Percentiles rank a stretch among this genome's conserved stretches.
phyloP scores from a whole-genome alignment of 192 early-diverging fungal species.

The Entomortierella beljakovae region DNA sequence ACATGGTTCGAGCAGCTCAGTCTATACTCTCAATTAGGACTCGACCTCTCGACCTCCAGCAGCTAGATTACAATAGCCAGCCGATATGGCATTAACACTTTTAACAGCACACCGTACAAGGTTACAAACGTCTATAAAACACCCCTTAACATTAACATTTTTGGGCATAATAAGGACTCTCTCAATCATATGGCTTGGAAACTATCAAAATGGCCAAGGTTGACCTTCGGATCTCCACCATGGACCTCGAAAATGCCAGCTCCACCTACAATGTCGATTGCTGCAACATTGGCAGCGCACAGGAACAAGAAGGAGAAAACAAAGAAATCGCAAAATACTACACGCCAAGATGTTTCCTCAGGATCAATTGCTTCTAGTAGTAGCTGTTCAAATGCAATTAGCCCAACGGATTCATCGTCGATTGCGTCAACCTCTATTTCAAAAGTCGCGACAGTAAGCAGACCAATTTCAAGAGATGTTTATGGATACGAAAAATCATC shows the following conservation, averaged over 20 bases:
- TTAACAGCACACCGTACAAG: background rate
- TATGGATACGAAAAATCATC: background rate
- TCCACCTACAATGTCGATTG: slow-evolving; percentile 34
- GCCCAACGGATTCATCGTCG: background rate
- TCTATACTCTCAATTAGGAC: background rate
- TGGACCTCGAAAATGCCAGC: slow-evolving; percentile 5
- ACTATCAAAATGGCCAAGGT: slow-evolving; percentile 5
- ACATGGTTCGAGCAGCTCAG: background rate
- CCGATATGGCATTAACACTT: background rate
- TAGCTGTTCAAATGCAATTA: background rate
- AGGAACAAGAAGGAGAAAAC: slow-evolving; percentile 11
- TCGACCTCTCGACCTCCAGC: background rate
- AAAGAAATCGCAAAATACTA: slow-evolving; percentile 22
- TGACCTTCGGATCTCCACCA: background rate
- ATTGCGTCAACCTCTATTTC: background rate
- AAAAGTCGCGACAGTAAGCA: background rate
- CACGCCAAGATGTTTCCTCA: background rate
- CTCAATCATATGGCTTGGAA: too few relatives aligned
- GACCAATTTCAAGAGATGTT: background rate
- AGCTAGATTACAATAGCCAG: background rate
- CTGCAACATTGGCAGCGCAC: slow-evolving; percentile 46
- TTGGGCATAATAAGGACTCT: too few relatives aligned
- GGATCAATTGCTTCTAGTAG: background rate
- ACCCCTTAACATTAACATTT: too few relatives aligned
- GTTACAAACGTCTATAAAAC: too few relatives aligned